Evolutionary conservation across 2,329 filamentous ascomycete species (phyloP).

Genomic region (Berkeleyomyces basicola): DNA sequence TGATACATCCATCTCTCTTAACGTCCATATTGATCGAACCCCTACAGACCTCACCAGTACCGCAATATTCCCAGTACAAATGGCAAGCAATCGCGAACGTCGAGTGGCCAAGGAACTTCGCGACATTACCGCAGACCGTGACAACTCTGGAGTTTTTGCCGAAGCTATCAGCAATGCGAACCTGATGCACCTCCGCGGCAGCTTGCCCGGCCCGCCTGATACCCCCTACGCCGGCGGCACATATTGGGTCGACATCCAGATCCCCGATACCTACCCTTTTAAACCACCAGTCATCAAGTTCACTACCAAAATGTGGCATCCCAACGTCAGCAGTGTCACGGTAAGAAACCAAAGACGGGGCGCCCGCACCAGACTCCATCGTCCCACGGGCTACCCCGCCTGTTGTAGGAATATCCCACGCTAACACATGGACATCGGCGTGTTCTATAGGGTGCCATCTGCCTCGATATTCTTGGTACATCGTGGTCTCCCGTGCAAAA

Average conservation of each 20-base stretch:
- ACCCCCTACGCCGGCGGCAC: slow-evolving; percentile 83
- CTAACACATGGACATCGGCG: not conserved
- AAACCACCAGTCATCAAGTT: slow-evolving; percentile 84
- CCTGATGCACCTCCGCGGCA: slow-evolving; percentile 67
- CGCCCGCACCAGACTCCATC: not conserved
- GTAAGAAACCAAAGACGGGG: slow-evolving; percentile 34
- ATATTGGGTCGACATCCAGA: slow-evolving; percentile 69
- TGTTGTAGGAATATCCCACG: no score
- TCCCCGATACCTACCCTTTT: slow-evolving; percentile 84
- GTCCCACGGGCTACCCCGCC: not conserved
- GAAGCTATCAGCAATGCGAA: slow-evolving; percentile 48
- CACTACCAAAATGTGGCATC: slow-evolving; percentile 89
- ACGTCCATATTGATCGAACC: not conserved
- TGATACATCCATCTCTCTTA: not conserved
- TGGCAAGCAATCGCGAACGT: slow-evolving; percentile 36
- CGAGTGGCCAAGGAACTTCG: slow-evolving; percentile 59
- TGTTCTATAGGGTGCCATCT: slow-evolving; percentile 69
- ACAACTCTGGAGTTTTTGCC: slow-evolving; percentile 59
- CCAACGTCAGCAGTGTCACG: slow-evolving; percentile 87
- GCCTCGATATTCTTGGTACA: slow-evolving; percentile 74
- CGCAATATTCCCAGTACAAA: slow-evolving; percentile 16
- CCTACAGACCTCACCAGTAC: not conserved
- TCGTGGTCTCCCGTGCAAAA: slow-evolving; percentile 95
- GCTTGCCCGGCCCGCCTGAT: slow-evolving; percentile 73
- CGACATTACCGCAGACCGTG: slow-evolving; percentile 56